Conservation (phyloP, 768 basidiomycete species). For the Naganishia randhawae region DNA sequence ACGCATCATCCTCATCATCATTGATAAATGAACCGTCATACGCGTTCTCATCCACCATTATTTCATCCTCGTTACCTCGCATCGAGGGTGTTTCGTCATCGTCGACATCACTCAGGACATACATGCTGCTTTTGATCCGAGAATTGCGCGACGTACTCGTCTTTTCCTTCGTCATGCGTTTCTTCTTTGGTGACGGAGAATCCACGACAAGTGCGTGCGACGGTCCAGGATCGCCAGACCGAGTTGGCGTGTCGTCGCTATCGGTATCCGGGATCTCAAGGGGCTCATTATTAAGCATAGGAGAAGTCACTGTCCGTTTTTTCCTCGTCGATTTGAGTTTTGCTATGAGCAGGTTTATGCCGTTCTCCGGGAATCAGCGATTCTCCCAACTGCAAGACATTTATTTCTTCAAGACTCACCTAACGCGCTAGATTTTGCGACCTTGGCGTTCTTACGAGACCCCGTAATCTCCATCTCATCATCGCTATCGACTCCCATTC, state of each 20-base stretch:
- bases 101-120: slow-evolving; percentile 6
- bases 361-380: neutral
- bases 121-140: neutral
- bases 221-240: neutral
- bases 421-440: neutral
- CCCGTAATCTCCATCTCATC: slow-evolving; percentile 21
- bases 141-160: neutral
- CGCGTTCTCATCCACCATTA: neutral
- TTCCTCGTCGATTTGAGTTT: slow-evolving; percentile 3
- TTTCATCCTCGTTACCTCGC: neutral
- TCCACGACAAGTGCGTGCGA: slow-evolving; percentile 7
- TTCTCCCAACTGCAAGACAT: neutral
- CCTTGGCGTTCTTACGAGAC: slow-evolving; percentile 15
- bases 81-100: neutral
- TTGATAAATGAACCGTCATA: slow-evolving; percentile 18
- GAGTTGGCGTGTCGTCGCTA: neutral
- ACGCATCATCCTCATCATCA: slow-evolving; percentile 1
- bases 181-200: slow-evolving; percentile 22
- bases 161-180: slow-evolving; percentile 5
- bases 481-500: slow-evolving; percentile 1
- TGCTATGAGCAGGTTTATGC: neutral
- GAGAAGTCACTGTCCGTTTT: neutral
- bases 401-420: neutral
- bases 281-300: neutral
- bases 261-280: slow-evolving; percentile 13